Percentiles rank a stretch among this genome's conserved stretches.
These are phyloP conservation scores for Neopestalotiopsis clavispora DNA, from an alignment of 2,329 filamentous ascomycete genomes.

Conservation along the genomic window DNA sequence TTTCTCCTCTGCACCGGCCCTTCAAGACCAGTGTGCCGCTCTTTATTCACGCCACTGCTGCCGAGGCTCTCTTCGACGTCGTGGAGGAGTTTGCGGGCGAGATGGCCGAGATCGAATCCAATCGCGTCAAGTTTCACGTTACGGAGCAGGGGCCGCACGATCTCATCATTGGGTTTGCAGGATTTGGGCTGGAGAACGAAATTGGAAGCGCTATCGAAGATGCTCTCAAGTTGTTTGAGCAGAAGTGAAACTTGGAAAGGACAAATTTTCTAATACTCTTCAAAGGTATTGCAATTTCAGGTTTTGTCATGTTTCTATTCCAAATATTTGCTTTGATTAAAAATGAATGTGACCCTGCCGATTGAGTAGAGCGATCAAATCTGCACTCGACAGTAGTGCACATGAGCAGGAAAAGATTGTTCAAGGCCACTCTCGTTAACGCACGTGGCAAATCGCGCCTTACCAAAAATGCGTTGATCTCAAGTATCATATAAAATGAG, in stretches of 20 bases:
- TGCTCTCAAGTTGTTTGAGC: neutral
- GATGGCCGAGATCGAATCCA: neutral
- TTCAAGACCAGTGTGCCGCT: conserved; percentile 20
- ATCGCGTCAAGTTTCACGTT: neutral
- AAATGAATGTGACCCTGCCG: neutral
- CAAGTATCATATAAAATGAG: neutral
- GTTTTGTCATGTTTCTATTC: too few species aligned
- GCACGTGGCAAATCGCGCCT: too few species aligned
- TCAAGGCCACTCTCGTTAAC: too few species aligned
- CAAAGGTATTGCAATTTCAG: neutral
- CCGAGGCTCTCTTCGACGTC: conserved; percentile 14
- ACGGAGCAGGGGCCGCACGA: neutral
- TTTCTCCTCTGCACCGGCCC: conserved; percentile 23
- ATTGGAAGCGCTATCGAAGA: neutral
- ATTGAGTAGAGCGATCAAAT: neutral
- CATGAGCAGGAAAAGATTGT: too few species aligned
- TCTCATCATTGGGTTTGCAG: neutral
- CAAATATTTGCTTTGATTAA: neutral
- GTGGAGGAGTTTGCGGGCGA: conserved; percentile 20
- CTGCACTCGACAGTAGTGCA: too few species aligned
- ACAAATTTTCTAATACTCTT: neutral
- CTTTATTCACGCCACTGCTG: conserved; percentile 16
- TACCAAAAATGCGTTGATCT: neutral
- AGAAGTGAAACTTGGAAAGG: neutral
- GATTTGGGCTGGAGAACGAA: neutral